A percentile compares a stretch with the other conserved stretches of the same genome.
These are phyloP conservation scores for Sicyos edulis DNA, from an alignment of 306 rosid genomes.

Conservation along the genomic window DNA sequence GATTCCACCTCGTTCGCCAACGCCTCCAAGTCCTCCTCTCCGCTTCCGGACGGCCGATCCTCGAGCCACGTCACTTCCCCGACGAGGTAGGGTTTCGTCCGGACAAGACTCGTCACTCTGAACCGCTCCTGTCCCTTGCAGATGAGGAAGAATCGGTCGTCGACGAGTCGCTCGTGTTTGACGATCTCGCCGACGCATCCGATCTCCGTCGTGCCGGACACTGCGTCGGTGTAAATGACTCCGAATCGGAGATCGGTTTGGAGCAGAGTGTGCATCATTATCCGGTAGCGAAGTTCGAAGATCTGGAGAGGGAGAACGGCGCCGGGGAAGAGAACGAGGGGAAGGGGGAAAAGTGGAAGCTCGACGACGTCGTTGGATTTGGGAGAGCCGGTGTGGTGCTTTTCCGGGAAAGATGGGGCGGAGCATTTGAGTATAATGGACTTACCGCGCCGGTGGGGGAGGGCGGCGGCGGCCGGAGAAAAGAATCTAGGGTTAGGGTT, in stretches of 20 bases:
- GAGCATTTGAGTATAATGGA: slow-evolving; percentile 53
- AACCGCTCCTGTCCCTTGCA: slow-evolving; percentile 97
- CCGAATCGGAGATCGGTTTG: slow-evolving; percentile 98
- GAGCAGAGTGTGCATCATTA: slow-evolving; percentile 98
- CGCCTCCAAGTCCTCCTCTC: slow-evolving; percentile 55
- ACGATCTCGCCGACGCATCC: slow-evolving; percentile 97
- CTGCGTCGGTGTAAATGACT: slow-evolving; percentile 69
- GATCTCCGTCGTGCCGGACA: slow-evolving; percentile 68
- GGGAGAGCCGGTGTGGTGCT: slow-evolving; percentile 63
- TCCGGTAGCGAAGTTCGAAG: slow-evolving; percentile 96
- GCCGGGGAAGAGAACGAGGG: slow-evolving; percentile 90
- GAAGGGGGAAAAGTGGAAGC: slow-evolving; percentile 87
- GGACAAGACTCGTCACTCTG: slow-evolving; percentile 58
- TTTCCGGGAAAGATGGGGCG: slow-evolving; percentile 80
- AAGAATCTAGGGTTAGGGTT: slow-evolving; percentile 39
- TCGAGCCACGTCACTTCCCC: slow-evolving; percentile 89
- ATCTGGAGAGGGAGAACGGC: slow-evolving; percentile 91
- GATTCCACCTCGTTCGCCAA: slow-evolving; percentile 75
- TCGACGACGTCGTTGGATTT: slow-evolving; percentile 72
- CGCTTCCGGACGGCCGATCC: slow-evolving; percentile 72
- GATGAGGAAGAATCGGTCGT: slow-evolving; percentile 86
- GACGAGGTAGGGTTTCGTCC: slow-evolving; percentile 83
- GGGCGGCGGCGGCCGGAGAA: slow-evolving; percentile 21
- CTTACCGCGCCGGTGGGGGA: slow-evolving; percentile 31
- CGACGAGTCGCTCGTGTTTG: slow-evolving; percentile 94